These are phyloP conservation scores for Russula dissimulans DNA, from an alignment of 768 basidiomycete species.

Conservation along the genomic window DNA sequence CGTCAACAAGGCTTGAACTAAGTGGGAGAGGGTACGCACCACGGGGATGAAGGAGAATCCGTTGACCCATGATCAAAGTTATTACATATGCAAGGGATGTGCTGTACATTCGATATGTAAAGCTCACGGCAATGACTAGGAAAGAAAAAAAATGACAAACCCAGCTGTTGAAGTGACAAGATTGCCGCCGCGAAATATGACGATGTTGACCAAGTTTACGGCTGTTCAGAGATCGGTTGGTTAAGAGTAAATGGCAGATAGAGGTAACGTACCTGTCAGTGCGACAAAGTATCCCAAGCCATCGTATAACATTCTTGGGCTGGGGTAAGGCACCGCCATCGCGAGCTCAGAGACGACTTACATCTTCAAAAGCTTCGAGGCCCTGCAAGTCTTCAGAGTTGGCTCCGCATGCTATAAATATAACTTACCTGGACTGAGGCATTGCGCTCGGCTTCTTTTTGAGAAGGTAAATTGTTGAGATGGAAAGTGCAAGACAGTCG, in stretches of 20 bases:
- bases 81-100: slow-evolving; percentile 27
- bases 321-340: background rate
- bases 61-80: slow-evolving; percentile 31
- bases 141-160: background rate
- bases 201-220: slow-evolving; percentile 24
- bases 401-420: background rate
- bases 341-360: slow-evolving; percentile 11
- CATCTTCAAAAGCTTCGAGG: slow-evolving; percentile 23
- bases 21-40: slow-evolving; percentile 19
- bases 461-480: slow-evolving; percentile 45
- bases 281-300: slow-evolving; percentile 54
- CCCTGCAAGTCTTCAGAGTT: slow-evolving; percentile 5
- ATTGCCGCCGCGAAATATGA: slow-evolving; percentile 22
- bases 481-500: slow-evolving; percentile 41
- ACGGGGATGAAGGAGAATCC: slow-evolving; percentile 28
- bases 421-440: slow-evolving; percentile 22
- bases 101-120: slow-evolving; percentile 12
- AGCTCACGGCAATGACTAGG: background rate
- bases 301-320: slow-evolving; percentile 55
- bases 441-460: slow-evolving; percentile 32
- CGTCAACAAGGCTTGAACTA: no score
- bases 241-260: background rate
- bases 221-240: slow-evolving; percentile 10
- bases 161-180: slow-evolving; percentile 20
- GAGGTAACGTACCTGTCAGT: slow-evolving; percentile 34